A percentile compares a stretch with the other conserved stretches of the same genome.
These are phyloP conservation scores for Logfia minima DNA, from an alignment of 129 eudicot genomes.

Conservation along the genomic window DNA sequence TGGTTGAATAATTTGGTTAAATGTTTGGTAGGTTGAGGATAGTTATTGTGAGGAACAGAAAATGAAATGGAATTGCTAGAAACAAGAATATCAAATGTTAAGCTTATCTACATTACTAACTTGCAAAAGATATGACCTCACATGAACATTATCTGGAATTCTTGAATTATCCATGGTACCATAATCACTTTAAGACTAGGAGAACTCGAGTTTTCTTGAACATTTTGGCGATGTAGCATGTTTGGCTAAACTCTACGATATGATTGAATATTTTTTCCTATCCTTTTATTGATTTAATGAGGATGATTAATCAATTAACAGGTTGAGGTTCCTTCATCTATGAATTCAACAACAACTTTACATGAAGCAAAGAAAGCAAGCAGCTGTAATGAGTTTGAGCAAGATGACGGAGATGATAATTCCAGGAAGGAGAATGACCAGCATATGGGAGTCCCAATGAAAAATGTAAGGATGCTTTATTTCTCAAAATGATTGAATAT, in stretches of 20 bases:
- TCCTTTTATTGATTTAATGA: background rate
- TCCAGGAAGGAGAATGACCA: conserved; percentile 1
- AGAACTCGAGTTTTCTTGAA: no score
- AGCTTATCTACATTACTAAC: no score
- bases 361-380: conserved; percentile 9
- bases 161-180: no score
- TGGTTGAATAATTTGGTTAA: no score
- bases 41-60: no score
- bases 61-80: no score
- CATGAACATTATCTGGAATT: no score
- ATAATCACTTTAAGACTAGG: no score
- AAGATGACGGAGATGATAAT: background rate
- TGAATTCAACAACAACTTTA: conserved; percentile 9
- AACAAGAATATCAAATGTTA: no score
- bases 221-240: background rate
- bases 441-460: background rate
- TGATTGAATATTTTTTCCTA: background rate
- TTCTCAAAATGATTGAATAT: background rate
- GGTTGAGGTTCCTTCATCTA: conserved; percentile 8
- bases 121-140: no score
- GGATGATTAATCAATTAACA: background rate
- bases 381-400: conserved; percentile 8
- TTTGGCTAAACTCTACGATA: no score
- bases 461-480: background rate
- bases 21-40: no score